Percentiles rank a stretch among this genome's conserved stretches.
These are phyloP conservation scores for Trichothecium sympodiale DNA, from an alignment of 2,329 filamentous ascomycete species.

Conservation along the genomic window DNA sequence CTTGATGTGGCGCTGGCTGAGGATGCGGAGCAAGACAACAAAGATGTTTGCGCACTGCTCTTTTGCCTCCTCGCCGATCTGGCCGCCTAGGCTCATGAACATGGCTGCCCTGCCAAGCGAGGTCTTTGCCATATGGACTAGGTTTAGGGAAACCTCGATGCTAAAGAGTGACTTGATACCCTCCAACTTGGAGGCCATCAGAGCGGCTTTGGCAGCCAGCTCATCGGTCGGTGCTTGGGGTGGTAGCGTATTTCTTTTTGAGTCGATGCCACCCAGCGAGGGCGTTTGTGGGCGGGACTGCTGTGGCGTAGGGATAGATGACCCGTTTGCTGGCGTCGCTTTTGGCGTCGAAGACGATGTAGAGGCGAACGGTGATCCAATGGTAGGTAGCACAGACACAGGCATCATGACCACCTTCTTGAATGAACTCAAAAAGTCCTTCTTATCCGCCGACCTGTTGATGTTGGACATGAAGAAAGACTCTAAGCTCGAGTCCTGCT, in stretches of 20 bases:
- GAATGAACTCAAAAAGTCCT: slow-evolving; percentile 91
- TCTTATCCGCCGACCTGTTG: slow-evolving; percentile 89
- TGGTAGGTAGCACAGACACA: slow-evolving; percentile 72
- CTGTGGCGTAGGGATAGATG: slow-evolving; percentile 18
- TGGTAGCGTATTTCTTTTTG: slow-evolving; percentile 29
- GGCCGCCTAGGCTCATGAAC: slow-evolving; percentile 70
- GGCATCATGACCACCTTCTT: slow-evolving; percentile 99
- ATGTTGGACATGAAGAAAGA: slow-evolving; percentile 94
- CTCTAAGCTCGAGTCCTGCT: slow-evolving; percentile 83
- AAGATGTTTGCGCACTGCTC: slow-evolving; percentile 89
- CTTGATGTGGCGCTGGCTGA: slow-evolving; percentile 81
- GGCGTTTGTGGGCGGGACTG: slow-evolving; percentile 41
- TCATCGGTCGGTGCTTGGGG: slow-evolving; percentile 75
- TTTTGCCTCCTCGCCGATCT: slow-evolving; percentile 69
- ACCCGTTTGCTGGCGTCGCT: slow-evolving; percentile 13
- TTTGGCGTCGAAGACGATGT: slow-evolving; percentile 6
- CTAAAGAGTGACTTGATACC: slow-evolving; percentile 93
- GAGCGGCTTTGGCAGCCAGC: slow-evolving; percentile 89
- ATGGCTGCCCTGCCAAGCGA: slow-evolving; percentile 76
- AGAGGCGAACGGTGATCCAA: slow-evolving; percentile 45
- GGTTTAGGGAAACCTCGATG: slow-evolving; percentile 82
- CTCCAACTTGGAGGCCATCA: slow-evolving; percentile 90
- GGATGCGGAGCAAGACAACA: slow-evolving; percentile 67
- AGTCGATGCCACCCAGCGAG: slow-evolving; percentile 24
- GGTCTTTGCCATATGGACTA: slow-evolving; percentile 81